phyloP scores from a whole-genome alignment of 148 eudicot genomes.

The Polygonum maritimum region DNA sequence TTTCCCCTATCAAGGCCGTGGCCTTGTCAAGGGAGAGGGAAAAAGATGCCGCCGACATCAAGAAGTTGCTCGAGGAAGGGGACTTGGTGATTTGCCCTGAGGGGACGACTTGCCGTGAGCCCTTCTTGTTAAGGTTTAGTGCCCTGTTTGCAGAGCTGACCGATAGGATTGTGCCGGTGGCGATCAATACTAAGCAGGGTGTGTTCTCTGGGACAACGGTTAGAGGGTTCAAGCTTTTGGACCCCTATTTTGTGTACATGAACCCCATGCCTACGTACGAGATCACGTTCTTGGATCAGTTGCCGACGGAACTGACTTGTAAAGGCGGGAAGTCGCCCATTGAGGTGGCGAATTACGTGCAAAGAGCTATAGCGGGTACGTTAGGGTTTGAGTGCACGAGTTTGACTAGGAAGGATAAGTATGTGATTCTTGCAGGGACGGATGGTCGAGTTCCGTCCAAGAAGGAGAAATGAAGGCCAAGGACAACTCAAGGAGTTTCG shows the following conservation, averaged over 20 bases:
- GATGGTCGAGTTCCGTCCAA: constrained; percentile 43
- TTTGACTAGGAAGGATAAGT: constrained; percentile 59
- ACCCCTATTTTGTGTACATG: constrained; percentile 58
- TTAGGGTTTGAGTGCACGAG: constrained; percentile 64
- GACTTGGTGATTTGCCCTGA: constrained; percentile 61
- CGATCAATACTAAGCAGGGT: constrained; percentile 42
- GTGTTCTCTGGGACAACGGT: constrained; percentile 48
- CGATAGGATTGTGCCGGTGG: constrained; percentile 57
- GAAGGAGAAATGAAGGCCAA: background rate
- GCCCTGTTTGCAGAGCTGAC: constrained; percentile 56
- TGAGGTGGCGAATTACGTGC: constrained; percentile 67
- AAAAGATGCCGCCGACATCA: constrained; percentile 41
- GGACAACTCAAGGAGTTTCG: background rate
- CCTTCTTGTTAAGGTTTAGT: constrained; percentile 50
- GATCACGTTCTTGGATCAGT: constrained; percentile 46
- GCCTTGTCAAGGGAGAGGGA: constrained; percentile 53
- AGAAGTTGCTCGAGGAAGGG: constrained; percentile 41
- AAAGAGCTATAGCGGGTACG: constrained; percentile 46
- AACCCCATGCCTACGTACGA: constrained; percentile 58
- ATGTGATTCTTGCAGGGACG: constrained; percentile 54
- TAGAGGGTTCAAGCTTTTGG: constrained; percentile 36
- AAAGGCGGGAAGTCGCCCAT: constrained; percentile 38
- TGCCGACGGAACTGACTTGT: constrained; percentile 45
- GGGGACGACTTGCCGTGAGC: constrained; percentile 61
- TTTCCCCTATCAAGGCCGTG: constrained; percentile 52